These are phyloP conservation scores for Saccharomyces pastorianus DNA, from an alignment of 1,139 yeast species.

Conservation along the genomic window DNA sequence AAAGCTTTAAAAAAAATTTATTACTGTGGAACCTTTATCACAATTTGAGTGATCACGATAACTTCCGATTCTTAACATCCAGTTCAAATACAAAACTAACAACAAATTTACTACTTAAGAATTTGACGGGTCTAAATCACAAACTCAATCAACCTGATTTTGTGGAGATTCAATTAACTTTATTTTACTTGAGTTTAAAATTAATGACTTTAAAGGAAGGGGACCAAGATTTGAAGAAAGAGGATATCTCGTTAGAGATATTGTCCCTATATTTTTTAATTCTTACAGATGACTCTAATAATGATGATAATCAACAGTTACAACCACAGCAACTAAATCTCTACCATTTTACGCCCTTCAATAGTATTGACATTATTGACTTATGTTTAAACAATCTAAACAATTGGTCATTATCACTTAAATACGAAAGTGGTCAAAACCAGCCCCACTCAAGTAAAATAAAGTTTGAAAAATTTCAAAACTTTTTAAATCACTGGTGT, in stretches of 20 bases:
- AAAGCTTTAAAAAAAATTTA: slow-evolving; percentile 20
- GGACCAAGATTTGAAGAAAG: slow-evolving; percentile 5
- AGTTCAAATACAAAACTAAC: background rate
- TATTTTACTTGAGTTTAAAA: slow-evolving; percentile 22
- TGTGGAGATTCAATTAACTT: slow-evolving; percentile 27
- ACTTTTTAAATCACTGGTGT: slow-evolving; percentile 25
- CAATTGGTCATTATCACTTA: slow-evolving; percentile 13
- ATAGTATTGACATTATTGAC: slow-evolving; percentile 20
- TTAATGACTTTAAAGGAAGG: background rate
- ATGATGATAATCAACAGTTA: slow-evolving; percentile 2
- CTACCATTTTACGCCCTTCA: slow-evolving; percentile 25
- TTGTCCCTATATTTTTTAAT: slow-evolving; percentile 25
- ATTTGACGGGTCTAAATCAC: slow-evolving; percentile 5
- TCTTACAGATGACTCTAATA: slow-evolving; percentile 13
- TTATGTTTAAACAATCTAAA: slow-evolving; percentile 19
- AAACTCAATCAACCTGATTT: slow-evolving; percentile 19
- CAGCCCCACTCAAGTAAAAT: slow-evolving; percentile 16
- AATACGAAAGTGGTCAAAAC: slow-evolving; percentile 7
- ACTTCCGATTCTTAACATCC: background rate
- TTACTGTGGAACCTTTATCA: slow-evolving; percentile 25
- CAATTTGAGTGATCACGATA: slow-evolving; percentile 22
- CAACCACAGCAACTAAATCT: slow-evolving; percentile 24
- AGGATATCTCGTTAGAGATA: slow-evolving; percentile 25
- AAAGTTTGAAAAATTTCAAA: slow-evolving; percentile 20
- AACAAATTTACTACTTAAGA: slow-evolving; percentile 3